Evolutionary conservation across 2,329 filamentous ascomycete genomes (phyloP).

Genomic region (Hypoxylon sp.): DNA sequence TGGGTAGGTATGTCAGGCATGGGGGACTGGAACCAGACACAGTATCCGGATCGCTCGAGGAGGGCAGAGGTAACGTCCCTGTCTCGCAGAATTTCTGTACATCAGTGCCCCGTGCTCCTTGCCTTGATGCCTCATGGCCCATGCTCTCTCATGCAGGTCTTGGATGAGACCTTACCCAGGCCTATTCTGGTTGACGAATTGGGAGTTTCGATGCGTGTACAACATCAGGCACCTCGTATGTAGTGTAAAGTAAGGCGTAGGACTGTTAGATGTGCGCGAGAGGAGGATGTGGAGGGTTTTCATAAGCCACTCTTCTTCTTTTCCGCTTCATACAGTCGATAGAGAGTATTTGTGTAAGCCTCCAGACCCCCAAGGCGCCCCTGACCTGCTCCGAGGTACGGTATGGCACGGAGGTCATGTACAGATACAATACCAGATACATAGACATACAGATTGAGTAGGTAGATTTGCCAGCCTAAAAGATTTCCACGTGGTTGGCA

Average conservation of each 20-base stretch:
- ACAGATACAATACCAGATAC: constrained; percentile 12
- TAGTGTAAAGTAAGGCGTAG: constrained; percentile 4
- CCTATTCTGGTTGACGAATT: constrained; percentile 22
- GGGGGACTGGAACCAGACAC: constrained; percentile 5
- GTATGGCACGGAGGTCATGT: constrained; percentile 8
- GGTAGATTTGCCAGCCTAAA: constrained; percentile 15
- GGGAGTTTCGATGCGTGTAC: constrained; percentile 24
- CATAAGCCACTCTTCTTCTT: constrained; percentile 27
- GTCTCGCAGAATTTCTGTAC: constrained; percentile 30
- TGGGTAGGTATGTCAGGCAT: not conserved
- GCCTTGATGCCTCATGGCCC: constrained; percentile 5
- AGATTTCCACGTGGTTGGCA: constrained; percentile 32
- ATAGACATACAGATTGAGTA: constrained; percentile 5
- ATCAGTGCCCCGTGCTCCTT: not conserved
- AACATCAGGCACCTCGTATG: constrained; percentile 17
- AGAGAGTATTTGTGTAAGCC: constrained; percentile 20
- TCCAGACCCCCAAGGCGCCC: no score
- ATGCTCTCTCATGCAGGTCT: constrained; percentile 29
- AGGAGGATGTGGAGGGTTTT: constrained; percentile 16
- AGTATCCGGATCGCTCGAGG: constrained; percentile 22
- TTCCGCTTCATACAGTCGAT: constrained; percentile 33
- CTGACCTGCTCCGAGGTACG: no score
- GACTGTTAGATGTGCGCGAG: constrained; percentile 3
- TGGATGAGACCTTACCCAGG: constrained; percentile 33
- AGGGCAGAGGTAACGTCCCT: constrained; percentile 13